Evolutionary conservation across 1,284 basidiomycete species (phyloP), one percentile per base, ranked within the genome.

Genomic region (Ustilago tritici): DNA sequence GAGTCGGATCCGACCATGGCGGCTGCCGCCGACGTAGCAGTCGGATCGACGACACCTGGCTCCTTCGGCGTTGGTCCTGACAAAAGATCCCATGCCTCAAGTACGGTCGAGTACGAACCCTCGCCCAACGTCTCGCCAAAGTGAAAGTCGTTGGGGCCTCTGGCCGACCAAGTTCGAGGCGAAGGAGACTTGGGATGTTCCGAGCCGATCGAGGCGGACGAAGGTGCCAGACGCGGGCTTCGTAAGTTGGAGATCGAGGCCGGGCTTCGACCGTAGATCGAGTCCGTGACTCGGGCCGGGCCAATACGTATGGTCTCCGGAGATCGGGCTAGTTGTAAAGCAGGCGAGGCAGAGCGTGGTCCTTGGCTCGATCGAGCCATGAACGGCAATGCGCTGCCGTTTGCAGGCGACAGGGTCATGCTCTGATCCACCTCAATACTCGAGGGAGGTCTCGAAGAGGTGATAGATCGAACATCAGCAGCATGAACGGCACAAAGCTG

Each of bases 51-150:
- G 2, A 67, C 67, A 5, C 71, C 65, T 0, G 62, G 57, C 49
- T 70, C 61, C 50, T 78, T 78, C n/a, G 76, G 70, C 9, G 56
- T 41, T 0, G 71, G 78, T 0, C 74, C 74, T 0, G 70, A 71
- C 2, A 76, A 62, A 12, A 85, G 66, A 55, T 86, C 84, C 84
- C 84, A 86, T 0, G 84, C 84, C 36, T 84, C 79, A 35, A 86
- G 56, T 35, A 86, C 84, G 2, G 84, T 85, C 38, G 84, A 85
- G 56, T 85, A 86, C 0, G 84, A 85, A 12, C 84, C 84, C 41
- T 86, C 84, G 32, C 84, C 84, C 6, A 86, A 65, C 17, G 82
- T 77, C 12, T 85, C 84, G 53, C 84, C 84, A 63, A 85, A 86
- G 54, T 84, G 75, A 56, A 84, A 86, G 56, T 86, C 84, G 47